Evolutionary conservation across 257 asterid genomes (phyloP).

Genomic region (Ocimum tenuiflorum): DNA sequence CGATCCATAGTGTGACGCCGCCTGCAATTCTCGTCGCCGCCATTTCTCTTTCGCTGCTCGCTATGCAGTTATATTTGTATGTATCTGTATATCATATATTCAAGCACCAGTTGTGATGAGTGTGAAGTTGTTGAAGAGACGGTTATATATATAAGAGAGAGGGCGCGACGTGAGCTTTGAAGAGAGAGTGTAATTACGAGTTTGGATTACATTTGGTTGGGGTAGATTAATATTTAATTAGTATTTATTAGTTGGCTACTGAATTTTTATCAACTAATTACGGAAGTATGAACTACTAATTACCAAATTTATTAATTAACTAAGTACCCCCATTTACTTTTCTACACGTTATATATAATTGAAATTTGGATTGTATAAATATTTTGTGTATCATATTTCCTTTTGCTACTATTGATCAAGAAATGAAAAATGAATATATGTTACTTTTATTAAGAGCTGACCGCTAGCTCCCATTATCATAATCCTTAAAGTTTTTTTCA

Average conservation of each 20-base stretch:
- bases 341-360: too few relatives aligned
- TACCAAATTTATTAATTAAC: background rate
- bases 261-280: slow-evolving; percentile 12
- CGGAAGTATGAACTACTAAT: background rate
- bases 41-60: slow-evolving; percentile 8
- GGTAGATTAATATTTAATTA: background rate
- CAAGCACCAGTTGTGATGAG: slow-evolving; percentile 15
- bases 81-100: background rate
- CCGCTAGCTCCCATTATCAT: too few relatives aligned
- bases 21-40: slow-evolving; percentile 15
- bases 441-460: too few relatives aligned
- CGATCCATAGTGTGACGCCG: slow-evolving; percentile 14
- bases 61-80: background rate
- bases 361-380: too few relatives aligned
- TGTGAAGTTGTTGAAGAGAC: slow-evolving; percentile 33
- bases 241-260: slow-evolving; percentile 1
- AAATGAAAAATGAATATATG: too few relatives aligned
- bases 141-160: slow-evolving; percentile 23
- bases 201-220: background rate
- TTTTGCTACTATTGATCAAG: too few relatives aligned
- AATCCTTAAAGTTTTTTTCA: too few relatives aligned
- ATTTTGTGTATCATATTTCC: too few relatives aligned
- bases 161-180: background rate
- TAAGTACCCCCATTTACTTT: too few relatives aligned
- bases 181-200: background rate